Base-by-base conservation (phyloP, 1,284 basidiomycete genomes). In the Ganoderma lingzhi region DNA sequence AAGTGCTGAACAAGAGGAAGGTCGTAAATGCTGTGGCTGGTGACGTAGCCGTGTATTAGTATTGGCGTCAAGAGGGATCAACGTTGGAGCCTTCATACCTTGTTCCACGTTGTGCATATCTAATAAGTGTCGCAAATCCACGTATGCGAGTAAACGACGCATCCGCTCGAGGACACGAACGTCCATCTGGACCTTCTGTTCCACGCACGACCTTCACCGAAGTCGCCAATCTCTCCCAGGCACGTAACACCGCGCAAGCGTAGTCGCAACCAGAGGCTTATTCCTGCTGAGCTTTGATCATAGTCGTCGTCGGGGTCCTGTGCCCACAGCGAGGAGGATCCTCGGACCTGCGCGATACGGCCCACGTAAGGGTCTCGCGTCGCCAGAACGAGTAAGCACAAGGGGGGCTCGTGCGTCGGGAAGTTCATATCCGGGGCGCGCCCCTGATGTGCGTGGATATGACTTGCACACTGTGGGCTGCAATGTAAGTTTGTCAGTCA, bases 401-500 rank as follows among this genome's bases (percentile, higher is more conserved):
- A 68, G 63, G 63, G 68, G 5, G 39, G 8, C 3, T 15, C 10
- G 66, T 14, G 30, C 60, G 58, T 19, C 15, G 30, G 15, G 30
- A 56, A 32, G n/a, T 17, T 68, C 48, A 73, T 73, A 64, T 68
- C 66, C 72, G 70, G 44, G 15, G 64, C 64, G 60, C 64, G 59
- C 60, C 32, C 72, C 66, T 73, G 70, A 71, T 71, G 63, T 62
- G 72, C 70, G 72, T 66, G 72, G 44, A 64, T 62, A 64, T 66
- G 66, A 56, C 56, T 64, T 61, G 62, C 63, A 28, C 48, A 28
- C 48, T 51, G 23, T 51, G 23, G 44, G 41, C 41, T 30, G 42
- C 48, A 14, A 51, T 63, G 53, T 35, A 39, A 61, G 59, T 39
- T 42, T 42, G 59, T 61, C 59, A 59, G 59, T 61, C 59, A 59